A percentile compares a stretch with the other conserved stretches of the same genome.
Conservation (phyloP, 371 early-diverging fungal species). For the Saksenaea oblongispora region DNA sequence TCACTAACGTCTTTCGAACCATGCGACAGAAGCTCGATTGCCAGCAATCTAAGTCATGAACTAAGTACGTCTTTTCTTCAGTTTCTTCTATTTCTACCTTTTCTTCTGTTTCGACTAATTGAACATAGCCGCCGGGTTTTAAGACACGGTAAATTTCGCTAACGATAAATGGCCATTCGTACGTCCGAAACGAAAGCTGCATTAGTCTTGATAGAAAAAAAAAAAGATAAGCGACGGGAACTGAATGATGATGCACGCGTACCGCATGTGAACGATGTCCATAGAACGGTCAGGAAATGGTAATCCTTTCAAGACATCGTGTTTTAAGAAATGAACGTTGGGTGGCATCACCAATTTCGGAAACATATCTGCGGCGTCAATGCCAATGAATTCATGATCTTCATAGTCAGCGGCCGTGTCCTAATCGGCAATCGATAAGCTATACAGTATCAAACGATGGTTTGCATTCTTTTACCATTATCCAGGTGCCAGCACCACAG, state of each 20-base stretch:
- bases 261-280: conserved; percentile 60
- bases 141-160: conserved; percentile 39
- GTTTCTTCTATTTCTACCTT: background rate
- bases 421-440: conserved; percentile 21
- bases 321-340: conserved; percentile 48
- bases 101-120: conserved; percentile 51
- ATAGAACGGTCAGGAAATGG: conserved; percentile 56
- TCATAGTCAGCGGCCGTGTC: conserved; percentile 43
- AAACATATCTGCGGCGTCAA: conserved; percentile 31
- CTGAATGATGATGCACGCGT: conserved; percentile 3
- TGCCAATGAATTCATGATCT: conserved; percentile 36
- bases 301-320: conserved; percentile 51
- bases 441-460: background rate
- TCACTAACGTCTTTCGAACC: background rate
- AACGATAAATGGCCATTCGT: conserved; percentile 18
- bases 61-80: background rate
- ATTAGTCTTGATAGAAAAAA: background rate
- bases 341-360: conserved; percentile 43
- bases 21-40: conserved; percentile 4
- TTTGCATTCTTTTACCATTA: conserved; percentile 18
- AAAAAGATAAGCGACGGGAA: conserved; percentile 5
- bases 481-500: conserved; percentile 50
- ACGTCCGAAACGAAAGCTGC: conserved; percentile 8
- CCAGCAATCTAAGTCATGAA: background rate
- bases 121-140: conserved; percentile 61